Evolutionary conservation across 192 early-diverging fungal genomes (phyloP), one percentile per base, ranked within the genome.

Genomic region (Coemansia sp.): DNA sequence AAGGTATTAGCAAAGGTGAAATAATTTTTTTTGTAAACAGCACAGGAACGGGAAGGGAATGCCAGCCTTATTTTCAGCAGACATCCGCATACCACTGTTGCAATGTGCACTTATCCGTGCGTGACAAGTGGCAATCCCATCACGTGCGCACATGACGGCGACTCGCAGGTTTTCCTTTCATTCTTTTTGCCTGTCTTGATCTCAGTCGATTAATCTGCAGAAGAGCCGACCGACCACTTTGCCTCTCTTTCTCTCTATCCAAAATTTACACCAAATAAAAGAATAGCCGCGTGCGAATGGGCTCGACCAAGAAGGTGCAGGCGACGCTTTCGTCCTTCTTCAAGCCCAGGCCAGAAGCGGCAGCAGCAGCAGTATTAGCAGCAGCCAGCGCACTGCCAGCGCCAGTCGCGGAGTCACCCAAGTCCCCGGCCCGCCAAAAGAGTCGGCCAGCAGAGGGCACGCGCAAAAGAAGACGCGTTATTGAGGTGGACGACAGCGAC

Each of bases 271-370:
- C 17, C 15, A 6, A 43, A 11, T 25, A 49, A 49, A 12, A 8
- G 0, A 12, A 49, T 49, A 40, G 17, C 15, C 14, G 41, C 27
- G 6, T 14, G 51, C 51, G 27, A 45, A 82, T 82, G 79, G 68
- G 67, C 41, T 24, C 40, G 4, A 4, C 60, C 19, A 76, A 71
- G 38, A 62, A 70, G 9, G 74, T 73, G 19, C 79, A 82, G 63
- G 67, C 64, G 31, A 74, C 79, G 43, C 60, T 82, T 20, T 76
- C 79, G 60, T 70, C 79, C 24, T 82, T 82, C 51, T 82, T 82
- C 67, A 74, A 62, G 65, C 37, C 56, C 39, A 69, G 59, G 49
- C 53, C 32, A 42, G 27, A 38, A 20, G 36, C 42, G 17, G 15
- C 32, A 8, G 22, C 22, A 10, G 25, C 7, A 27, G 37, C 37